These are phyloP conservation scores for Dendrocalamus sinicus DNA, from an alignment of 176 grass and related monocot species.

Conservation along the genomic window DNA sequence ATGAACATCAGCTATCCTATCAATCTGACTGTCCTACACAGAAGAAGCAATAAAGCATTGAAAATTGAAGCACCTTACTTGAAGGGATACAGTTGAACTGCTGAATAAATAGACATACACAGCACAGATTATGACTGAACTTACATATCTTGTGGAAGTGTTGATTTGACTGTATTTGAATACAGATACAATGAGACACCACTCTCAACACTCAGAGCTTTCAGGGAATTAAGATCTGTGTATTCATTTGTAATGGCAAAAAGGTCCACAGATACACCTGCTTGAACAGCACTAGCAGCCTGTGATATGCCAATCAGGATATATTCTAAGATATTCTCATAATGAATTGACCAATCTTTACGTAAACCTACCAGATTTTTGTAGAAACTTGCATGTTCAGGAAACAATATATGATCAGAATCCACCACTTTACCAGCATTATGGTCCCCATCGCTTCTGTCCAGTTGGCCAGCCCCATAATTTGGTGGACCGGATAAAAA, in stretches of 20 bases:
- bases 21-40: slow-evolving; percentile 3
- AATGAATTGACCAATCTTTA: slow-evolving; percentile 36
- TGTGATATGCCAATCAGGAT: slow-evolving; percentile 74
- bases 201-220: slow-evolving; percentile 90
- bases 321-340: slow-evolving; percentile 49
- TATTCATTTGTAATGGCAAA: slow-evolving; percentile 97
- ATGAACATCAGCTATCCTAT: slow-evolving; percentile 9
- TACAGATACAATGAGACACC: slow-evolving; percentile 92
- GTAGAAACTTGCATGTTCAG: slow-evolving; percentile 86
- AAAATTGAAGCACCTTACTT: slow-evolving; percentile 16
- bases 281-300: slow-evolving; percentile 97
- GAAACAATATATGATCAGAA: slow-evolving; percentile 58
- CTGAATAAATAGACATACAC: slow-evolving; percentile 24
- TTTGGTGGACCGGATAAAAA: slow-evolving; percentile 94
- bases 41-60: slow-evolving; percentile 2
- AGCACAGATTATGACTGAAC: slow-evolving; percentile 30
- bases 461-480: slow-evolving; percentile 80
- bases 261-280: slow-evolving; percentile 95
- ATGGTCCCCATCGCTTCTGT: slow-evolving; percentile 62
- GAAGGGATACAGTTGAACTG: slow-evolving; percentile 4
- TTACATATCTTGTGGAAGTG: slow-evolving; percentile 98
- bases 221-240: slow-evolving; percentile 83
- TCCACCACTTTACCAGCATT: slow-evolving; percentile 61
- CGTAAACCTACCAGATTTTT: slow-evolving; percentile 75
- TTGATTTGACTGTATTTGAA: slow-evolving; percentile 89